These are phyloP conservation scores for Globisporangium nagaii DNA, from an alignment of 352 stramenopile species.

Conservation along the genomic window DNA sequence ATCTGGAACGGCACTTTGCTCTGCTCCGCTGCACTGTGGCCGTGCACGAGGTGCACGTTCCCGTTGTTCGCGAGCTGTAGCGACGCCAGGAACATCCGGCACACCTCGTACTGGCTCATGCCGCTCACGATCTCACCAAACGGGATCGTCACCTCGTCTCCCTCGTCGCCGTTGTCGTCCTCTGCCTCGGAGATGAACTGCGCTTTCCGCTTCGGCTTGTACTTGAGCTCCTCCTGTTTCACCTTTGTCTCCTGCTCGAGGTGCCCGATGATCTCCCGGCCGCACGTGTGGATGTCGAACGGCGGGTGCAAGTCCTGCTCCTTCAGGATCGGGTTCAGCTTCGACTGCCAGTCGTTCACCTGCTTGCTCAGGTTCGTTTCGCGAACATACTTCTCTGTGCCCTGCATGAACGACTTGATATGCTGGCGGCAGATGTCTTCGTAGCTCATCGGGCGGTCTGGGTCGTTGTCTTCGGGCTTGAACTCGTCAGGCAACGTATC, in stretches of 20 bases:
- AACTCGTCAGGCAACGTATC: not conserved
- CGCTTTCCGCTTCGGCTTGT: conserved; percentile 26
- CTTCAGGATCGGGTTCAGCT: conserved; percentile 60
- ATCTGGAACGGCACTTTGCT: conserved; percentile 58
- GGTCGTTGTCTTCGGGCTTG: not conserved
- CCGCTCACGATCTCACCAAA: conserved; percentile 58
- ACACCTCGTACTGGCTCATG: conserved; percentile 73
- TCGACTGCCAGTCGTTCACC: conserved; percentile 75
- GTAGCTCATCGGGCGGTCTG: conserved; percentile 39
- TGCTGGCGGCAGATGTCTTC: conserved; percentile 75
- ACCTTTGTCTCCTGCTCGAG: conserved; percentile 31
- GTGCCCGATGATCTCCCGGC: conserved; percentile 48
- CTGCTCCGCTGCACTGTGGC: conserved; percentile 52
- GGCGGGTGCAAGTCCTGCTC: conserved; percentile 57
- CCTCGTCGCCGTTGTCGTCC: conserved; percentile 12
- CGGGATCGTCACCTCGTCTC: conserved; percentile 19
- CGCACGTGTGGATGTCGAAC: conserved; percentile 77
- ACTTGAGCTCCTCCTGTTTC: conserved; percentile 15
- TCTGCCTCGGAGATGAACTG: conserved; percentile 18
- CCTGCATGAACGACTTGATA: conserved; percentile 75
- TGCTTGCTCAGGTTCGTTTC: conserved; percentile 66
- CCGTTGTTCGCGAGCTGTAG: conserved; percentile 90
- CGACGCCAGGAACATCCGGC: conserved; percentile 87
- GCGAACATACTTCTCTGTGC: conserved; percentile 73
- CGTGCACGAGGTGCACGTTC: conserved; percentile 81